Base-by-base conservation (phyloP, 306 rosid species). In the Castanopsis chinensis region DNA sequence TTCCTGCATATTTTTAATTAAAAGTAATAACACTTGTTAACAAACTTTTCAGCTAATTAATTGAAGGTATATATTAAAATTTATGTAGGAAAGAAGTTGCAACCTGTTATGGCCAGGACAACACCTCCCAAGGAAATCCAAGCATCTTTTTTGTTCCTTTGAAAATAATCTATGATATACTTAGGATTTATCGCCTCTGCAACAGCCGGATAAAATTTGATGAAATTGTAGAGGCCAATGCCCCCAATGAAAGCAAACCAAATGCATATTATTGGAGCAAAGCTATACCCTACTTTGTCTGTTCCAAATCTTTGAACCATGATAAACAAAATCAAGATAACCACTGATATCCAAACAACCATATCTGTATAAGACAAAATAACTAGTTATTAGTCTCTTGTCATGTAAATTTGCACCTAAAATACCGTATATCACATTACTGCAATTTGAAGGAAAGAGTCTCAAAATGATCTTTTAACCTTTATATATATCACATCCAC, bases 101-200 rank as follows among this genome's bases (percentile, higher is more conserved):
- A 6, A 87, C 91, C 89, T 15, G 89, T 88, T 6, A 75, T 82
- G 75, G 75, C 74, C 11, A 88, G 78, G 17, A 86, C 76, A 35
- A 23, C 20, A 1, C 91, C 89, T 1, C 91, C 88, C 49, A 88
- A 85, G 33, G 88, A 85, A 71, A 83, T 41, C 89, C 91, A 88
- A 23, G 88, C 91, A 0, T 53, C 69, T 77, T 83, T 86, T 67
- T 81, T 69, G 71, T 88, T 86, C 75, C 79, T 73, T 11, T 54
- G 60, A 71, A 88, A 88, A 53, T 81, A 88, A 4, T 65, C 21
- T 7, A 67, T 15, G 28, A 88, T 85, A 61, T 77, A 88, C 5
- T 21, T 11, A 5, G 88, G 89, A 67, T 85, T 85, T 20, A 88
- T 1, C 23, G 91, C 89, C 65, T 60, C 74, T 7, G 78, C 28